These are phyloP conservation scores for Exophiala phaeomuriformis DNA, from an alignment of 2,329 filamentous ascomycete genomes.

Conservation along the genomic window DNA sequence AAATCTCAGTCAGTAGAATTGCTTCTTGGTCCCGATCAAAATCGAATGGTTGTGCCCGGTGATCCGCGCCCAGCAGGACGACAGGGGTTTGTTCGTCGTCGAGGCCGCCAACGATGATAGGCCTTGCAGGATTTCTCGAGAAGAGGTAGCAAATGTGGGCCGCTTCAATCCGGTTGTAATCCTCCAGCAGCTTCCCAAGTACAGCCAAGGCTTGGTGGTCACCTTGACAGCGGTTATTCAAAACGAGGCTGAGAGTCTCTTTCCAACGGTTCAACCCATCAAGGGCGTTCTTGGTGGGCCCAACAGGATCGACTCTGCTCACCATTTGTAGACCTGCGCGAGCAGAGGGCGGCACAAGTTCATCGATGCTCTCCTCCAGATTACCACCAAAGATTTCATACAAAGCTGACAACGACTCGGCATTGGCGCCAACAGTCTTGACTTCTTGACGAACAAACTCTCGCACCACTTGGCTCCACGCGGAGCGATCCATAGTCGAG, in stretches of 20 bases:
- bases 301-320: constrained; percentile 59
- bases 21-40: constrained; percentile 75
- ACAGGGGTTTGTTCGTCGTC: constrained; percentile 75
- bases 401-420: constrained; percentile 79
- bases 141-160: constrained; percentile 93
- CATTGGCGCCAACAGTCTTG: constrained; percentile 68
- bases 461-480: constrained; percentile 89
- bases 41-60: constrained; percentile 61
- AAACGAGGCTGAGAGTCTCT: constrained; percentile 75
- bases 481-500: constrained; percentile 61
- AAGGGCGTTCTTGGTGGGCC: constrained; percentile 61
- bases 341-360: constrained; percentile 87
- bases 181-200: constrained; percentile 71
- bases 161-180: constrained; percentile 83
- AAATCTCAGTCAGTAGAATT: constrained; percentile 90
- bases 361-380: constrained; percentile 87
- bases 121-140: constrained; percentile 48
- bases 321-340: constrained; percentile 87
- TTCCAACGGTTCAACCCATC: constrained; percentile 90
- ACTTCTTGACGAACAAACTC: constrained; percentile 96
- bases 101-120: constrained; percentile 67
- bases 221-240: constrained; percentile 78
- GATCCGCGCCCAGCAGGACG: constrained; percentile 78
- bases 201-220: constrained; percentile 71
- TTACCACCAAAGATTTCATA: constrained; percentile 95